These are phyloP conservation scores for Solanum okadae DNA, from an alignment of 257 asterid genomes.

Conservation along the genomic window DNA sequence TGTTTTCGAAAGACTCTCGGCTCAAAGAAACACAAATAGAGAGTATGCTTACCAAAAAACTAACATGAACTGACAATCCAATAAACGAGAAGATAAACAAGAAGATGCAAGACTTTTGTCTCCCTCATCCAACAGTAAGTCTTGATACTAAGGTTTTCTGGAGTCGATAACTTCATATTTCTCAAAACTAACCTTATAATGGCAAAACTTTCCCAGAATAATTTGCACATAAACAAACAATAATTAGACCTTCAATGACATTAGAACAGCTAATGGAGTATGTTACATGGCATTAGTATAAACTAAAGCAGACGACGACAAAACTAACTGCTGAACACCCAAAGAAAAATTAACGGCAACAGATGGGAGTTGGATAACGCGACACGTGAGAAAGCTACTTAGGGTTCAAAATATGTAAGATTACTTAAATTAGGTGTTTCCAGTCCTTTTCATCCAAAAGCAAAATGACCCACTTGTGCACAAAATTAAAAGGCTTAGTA, in stretches of 20 bases:
- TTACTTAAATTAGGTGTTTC: not conserved
- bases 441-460: not conserved
- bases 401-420: not conserved
- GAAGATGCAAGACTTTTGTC: not conserved
- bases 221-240: not conserved
- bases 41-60: not conserved
- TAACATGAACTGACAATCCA: not conserved
- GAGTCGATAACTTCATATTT: not conserved
- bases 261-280: not conserved
- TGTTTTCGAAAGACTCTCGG: not conserved
- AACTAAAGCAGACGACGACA: not conserved
- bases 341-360: not conserved
- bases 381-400: not conserved
- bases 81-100: not conserved
- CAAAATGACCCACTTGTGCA: not conserved
- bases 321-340: not conserved
- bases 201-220: not conserved
- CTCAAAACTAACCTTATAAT: not conserved
- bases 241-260: not conserved
- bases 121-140: not conserved
- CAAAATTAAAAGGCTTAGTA: not conserved
- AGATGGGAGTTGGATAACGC: not conserved
- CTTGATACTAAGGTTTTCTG: not conserved
- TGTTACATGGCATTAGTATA: not conserved
- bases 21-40: not conserved